These are phyloP conservation scores for Pecoramyces ruminantium DNA, from an alignment of 192 early-diverging fungal genomes.

Conservation along the genomic window DNA sequence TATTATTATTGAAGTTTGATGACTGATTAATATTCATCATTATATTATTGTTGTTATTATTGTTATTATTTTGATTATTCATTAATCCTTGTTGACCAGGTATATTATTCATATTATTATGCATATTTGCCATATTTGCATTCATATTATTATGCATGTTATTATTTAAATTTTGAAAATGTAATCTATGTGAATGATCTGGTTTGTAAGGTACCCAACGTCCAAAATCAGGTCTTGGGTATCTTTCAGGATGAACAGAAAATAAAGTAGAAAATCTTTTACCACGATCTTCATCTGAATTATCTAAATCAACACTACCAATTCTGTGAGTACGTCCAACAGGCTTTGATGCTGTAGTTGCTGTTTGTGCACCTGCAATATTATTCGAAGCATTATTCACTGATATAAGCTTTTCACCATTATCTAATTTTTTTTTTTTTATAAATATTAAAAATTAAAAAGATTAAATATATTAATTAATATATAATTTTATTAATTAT, in stretches of 20 bases:
- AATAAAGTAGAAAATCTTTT: conserved; percentile 10
- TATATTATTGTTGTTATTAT: no score
- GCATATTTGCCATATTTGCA: neutral
- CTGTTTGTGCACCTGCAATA: no score
- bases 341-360: no score
- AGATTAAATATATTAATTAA: no score
- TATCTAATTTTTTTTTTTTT: no score
- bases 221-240: conserved; percentile 55
- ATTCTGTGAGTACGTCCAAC: no score
- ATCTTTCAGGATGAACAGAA: conserved; percentile 47
- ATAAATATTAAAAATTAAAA: no score
- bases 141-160: neutral
- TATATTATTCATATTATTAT: neutral
- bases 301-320: no score
- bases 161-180: neutral
- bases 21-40: neutral
- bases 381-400: no score
- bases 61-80: neutral
- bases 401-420: no score
- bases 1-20: neutral
- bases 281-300: no score
- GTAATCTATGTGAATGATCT: conserved; percentile 4
- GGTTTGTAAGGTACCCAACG: conserved; percentile 53
- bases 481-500: no score
- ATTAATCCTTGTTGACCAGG: neutral